Evolutionary conservation across 371 early-diverging fungal species (phyloP).

Genomic region (Lichtheimia ornata): DNA sequence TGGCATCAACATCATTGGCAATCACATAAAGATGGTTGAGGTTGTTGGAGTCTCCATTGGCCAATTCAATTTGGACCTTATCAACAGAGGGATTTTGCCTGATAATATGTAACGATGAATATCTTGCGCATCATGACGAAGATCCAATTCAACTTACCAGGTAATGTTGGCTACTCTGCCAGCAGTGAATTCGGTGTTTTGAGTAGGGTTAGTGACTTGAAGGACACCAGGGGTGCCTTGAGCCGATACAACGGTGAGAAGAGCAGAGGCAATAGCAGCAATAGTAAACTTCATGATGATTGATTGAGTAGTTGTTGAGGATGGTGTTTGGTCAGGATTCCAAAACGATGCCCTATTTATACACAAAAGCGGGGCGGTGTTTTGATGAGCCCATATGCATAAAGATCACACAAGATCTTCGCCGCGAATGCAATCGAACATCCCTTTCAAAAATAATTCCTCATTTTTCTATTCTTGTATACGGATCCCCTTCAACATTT

Average conservation of each 20-base stretch:
- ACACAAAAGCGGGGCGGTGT: background rate
- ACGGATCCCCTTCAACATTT: too few relatives aligned
- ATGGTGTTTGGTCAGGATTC: background rate
- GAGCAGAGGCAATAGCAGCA: slow-evolving; percentile 22
- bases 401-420: too few relatives aligned
- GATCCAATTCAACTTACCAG: slow-evolving; percentile 6
- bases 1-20: slow-evolving; percentile 21
- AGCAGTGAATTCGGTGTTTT: slow-evolving; percentile 13
- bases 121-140: too few relatives aligned
- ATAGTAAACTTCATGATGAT: slow-evolving; percentile 23
- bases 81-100: slow-evolving; percentile 23
- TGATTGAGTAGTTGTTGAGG: background rate
- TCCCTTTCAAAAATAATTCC: too few relatives aligned
- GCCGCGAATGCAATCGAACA: too few relatives aligned
- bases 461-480: too few relatives aligned
- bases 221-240: slow-evolving; percentile 10
- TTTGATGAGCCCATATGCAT: too few relatives aligned
- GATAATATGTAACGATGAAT: too few relatives aligned
- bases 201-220: slow-evolving; percentile 15
- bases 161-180: slow-evolving; percentile 17
- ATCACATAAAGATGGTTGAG: slow-evolving; percentile 23
- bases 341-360: background rate
- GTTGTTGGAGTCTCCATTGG: slow-evolving; percentile 23
- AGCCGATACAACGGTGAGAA: slow-evolving; percentile 18
- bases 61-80: slow-evolving; percentile 27